Evolutionary conservation across 2,329 filamentous ascomycete genomes (phyloP).

Genomic region (Coccinonectria pachysandricola): DNA sequence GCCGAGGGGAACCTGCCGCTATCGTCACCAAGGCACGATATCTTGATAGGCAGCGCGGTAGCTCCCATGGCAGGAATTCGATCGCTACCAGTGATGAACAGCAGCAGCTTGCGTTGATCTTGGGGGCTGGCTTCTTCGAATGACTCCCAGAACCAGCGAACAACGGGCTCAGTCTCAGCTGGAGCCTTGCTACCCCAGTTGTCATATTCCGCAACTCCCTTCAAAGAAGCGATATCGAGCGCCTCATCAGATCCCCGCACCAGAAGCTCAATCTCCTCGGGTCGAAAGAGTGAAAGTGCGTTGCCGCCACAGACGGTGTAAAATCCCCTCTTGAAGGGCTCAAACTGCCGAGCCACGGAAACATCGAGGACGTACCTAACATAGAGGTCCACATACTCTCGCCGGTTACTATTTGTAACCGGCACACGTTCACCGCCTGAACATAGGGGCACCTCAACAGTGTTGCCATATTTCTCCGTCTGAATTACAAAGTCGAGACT

Average conservation of each 20-base stretch:
- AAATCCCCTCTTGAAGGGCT: constrained; percentile 89
- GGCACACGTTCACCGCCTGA: constrained; percentile 60
- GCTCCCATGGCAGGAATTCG: constrained; percentile 83
- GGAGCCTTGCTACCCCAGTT: constrained; percentile 57
- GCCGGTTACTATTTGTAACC: constrained; percentile 75
- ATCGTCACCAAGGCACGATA: constrained; percentile 68
- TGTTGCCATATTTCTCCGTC: constrained; percentile 64
- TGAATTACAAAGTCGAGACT: constrained; percentile 73
- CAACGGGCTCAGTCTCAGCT: constrained; percentile 51
- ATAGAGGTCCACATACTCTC: constrained; percentile 80
- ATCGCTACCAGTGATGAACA: constrained; percentile 85
- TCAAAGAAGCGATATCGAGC: constrained; percentile 66
- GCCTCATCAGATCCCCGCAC: constrained; percentile 76
- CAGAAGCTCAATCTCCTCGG: constrained; percentile 84
- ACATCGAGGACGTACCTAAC: constrained; percentile 70
- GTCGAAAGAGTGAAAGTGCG: constrained; percentile 74
- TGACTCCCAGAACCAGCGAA: constrained; percentile 83
- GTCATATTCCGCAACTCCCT: constrained; percentile 70
- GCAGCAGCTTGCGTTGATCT: constrained; percentile 68
- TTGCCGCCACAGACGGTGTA: constrained; percentile 87
- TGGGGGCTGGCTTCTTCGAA: constrained; percentile 55
- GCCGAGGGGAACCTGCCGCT: constrained; percentile 69
- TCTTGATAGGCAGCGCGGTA: constrained; percentile 64
- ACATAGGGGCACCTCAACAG: constrained; percentile 59
- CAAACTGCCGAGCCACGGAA: constrained; percentile 71